Evolutionary conservation across 306 rosid species (phyloP).

Genomic region (Trifolium pratense): DNA sequence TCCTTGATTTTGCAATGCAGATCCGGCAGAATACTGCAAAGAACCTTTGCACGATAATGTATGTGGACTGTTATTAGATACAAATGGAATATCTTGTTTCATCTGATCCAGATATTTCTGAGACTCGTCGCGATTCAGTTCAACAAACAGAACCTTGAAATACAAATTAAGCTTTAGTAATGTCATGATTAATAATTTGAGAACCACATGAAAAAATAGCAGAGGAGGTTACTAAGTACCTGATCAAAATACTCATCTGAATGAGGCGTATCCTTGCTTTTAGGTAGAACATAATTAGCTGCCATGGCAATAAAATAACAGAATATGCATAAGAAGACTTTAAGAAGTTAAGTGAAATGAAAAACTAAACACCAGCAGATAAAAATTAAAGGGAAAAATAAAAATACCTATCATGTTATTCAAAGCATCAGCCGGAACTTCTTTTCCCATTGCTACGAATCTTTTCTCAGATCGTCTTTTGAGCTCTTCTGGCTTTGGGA

Average conservation of each 20-base stretch:
- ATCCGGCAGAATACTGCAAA: conserved; percentile 25
- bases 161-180: conserved; percentile 27
- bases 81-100: conserved; percentile 42
- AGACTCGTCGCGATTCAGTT: conserved; percentile 57
- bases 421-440: conserved; percentile 59
- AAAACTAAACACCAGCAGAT: conserved; percentile 9
- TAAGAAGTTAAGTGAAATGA: neutral
- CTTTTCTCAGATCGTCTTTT: conserved; percentile 49
- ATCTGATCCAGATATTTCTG: conserved; percentile 59
- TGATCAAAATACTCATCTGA: conserved; percentile 59
- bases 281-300: conserved; percentile 63
- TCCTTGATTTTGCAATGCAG: conserved; percentile 44
- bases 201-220: conserved; percentile 15
- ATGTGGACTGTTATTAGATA: conserved; percentile 34
- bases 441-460: conserved; percentile 58
- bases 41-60: conserved; percentile 33
- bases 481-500: conserved; percentile 60
- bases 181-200: neutral
- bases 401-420: conserved; percentile 61
- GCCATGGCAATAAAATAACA: conserved; percentile 31
- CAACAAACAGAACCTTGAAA: conserved; percentile 61
- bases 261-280: conserved; percentile 58
- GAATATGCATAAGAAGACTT: conserved; percentile 10
- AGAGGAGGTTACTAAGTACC: conserved; percentile 45
- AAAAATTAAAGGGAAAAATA: conserved; percentile 19